These are phyloP conservation scores for Thelephora aurantiotincta DNA, from an alignment of 768 basidiomycete genomes.

Conservation along the genomic window DNA sequence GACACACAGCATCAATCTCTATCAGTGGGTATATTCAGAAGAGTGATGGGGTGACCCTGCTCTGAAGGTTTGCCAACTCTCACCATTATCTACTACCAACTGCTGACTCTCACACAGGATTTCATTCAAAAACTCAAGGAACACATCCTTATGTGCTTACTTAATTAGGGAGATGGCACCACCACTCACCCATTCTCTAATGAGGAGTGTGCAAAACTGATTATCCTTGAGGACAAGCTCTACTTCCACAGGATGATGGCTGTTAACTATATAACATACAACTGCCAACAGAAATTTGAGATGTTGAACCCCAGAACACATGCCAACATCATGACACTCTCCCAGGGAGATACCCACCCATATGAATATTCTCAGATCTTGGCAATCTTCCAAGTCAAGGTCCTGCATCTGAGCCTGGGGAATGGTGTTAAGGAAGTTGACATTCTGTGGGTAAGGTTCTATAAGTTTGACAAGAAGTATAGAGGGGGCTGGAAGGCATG, in stretches of 20 bases:
- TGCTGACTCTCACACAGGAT: slow-evolving; percentile 1
- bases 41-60: too few species aligned
- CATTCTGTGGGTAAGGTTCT: slow-evolving; percentile 2
- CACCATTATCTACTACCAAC: too few species aligned
- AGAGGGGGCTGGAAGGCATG: slow-evolving; percentile 11
- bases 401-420: neutral
- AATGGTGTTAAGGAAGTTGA: neutral
- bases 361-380: slow-evolving; percentile 18
- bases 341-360: slow-evolving; percentile 7
- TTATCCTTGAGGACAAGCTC: slow-evolving; percentile 8
- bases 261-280: slow-evolving; percentile 14
- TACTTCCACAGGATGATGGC: slow-evolving; percentile 10
- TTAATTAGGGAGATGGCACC: slow-evolving; percentile 6
- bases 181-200: slow-evolving; percentile 5
- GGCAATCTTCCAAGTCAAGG: slow-evolving; percentile 16
- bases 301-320: slow-evolving; percentile 10
- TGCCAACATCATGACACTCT: slow-evolving; percentile 11
- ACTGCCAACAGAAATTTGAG: slow-evolving; percentile 8
- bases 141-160: slow-evolving; percentile 11
- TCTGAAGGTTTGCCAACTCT: too few species aligned
- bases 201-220: slow-evolving; percentile 2
- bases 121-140: slow-evolving; percentile 11
- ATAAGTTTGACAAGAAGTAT: neutral
- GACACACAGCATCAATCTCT: too few species aligned
- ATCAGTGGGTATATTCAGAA: too few species aligned